Base-by-base conservation (phyloP, 2,329 filamentous ascomycete genomes). In the Cladosporium velox region DNA sequence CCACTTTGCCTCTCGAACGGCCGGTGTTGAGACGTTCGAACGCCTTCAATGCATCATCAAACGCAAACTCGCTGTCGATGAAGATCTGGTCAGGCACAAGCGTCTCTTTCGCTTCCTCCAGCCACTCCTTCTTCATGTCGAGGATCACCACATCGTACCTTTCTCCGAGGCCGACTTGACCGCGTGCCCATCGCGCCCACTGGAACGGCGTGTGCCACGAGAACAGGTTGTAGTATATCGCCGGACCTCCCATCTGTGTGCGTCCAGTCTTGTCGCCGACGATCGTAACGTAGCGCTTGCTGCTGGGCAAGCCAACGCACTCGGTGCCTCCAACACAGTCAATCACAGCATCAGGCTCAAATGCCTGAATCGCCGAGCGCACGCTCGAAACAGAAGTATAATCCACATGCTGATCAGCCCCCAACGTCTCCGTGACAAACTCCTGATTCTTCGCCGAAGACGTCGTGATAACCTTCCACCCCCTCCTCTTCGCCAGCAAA, bases 341-440 rank as follows among this genome's bases (percentile, higher is more conserved):
- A 11, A 90, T 80, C 0, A 85, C 81, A 30, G 86, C 80, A 62
- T 81, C 79, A 72, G 84, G 89, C 2, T 83, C 76, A 11, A 79
- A 80, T 0, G 83, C 82, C 65, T 80, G 79, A 2, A 90, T 75
- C 1, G 74, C 77, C n/a, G 79, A 76, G 11, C 82, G 72, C 1
- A 90, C 78, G 72, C 87, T 77, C 51, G 69, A 61, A 32, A 77
- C 73, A 0, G 77, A 75, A 18, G 83, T 85, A 72, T 90, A 90
- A 71, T 90, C 86, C 57, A 90, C 80, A 57, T 89, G 83, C 69
- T 86, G 84, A 70, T 90, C 87, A 14, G 88, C 88, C 1, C 87
- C 87, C 4, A 91, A 76, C 3, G 78, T 77, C 65, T 81, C 41
- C 28, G 66, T 80, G 68, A 87, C 87, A 6, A 90, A 78, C 52